Percentiles rank a stretch among this genome's conserved stretches.
Conservation (phyloP, 2,329 filamentous ascomycete genomes). For the Aspergillus alliaceus region DNA sequence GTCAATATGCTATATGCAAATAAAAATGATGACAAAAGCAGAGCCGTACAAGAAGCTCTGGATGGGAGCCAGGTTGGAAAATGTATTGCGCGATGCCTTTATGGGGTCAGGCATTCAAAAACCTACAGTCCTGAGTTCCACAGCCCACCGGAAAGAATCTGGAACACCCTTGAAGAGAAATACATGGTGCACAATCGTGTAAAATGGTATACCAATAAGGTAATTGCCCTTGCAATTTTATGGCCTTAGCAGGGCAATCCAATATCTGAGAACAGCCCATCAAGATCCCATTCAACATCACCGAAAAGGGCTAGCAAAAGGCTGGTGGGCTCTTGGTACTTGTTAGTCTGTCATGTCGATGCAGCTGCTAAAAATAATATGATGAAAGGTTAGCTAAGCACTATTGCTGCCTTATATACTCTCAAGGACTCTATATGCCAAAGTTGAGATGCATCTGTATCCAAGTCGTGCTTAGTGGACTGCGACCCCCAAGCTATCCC, state of each 20-base stretch:
- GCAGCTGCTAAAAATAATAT: not conserved
- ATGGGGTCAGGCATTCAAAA: not conserved
- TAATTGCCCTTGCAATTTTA: not conserved
- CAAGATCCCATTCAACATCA: not conserved
- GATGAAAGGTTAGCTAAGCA: not conserved
- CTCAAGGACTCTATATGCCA: too few species aligned
- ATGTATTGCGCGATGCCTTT: conserved; percentile 21
- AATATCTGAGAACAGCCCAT: conserved; percentile 14
- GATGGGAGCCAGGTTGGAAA: conserved; percentile 21
- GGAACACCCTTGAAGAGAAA: conserved; percentile 8
- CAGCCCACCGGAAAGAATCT: not conserved
- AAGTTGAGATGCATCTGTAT: conserved; percentile 3
- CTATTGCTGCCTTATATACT: not conserved
- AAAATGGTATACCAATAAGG: conserved; percentile 25
- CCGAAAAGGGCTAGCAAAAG: fast-evolving
- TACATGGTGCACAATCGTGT: conserved; percentile 4
- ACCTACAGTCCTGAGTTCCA: not conserved
- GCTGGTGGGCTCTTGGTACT: fast-evolving
- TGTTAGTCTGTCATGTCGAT: conserved; percentile 4
- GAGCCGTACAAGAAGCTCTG: conserved; percentile 21
- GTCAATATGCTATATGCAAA: too few species aligned
- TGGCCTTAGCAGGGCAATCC: not conserved
- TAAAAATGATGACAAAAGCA: conserved; percentile 11
- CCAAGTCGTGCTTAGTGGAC: conserved; percentile 12
- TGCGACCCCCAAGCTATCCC: conserved; percentile 19